Evolutionary conservation across 2,329 filamentous ascomycete species (phyloP).

Genomic region (Epichloe hybrida): DNA sequence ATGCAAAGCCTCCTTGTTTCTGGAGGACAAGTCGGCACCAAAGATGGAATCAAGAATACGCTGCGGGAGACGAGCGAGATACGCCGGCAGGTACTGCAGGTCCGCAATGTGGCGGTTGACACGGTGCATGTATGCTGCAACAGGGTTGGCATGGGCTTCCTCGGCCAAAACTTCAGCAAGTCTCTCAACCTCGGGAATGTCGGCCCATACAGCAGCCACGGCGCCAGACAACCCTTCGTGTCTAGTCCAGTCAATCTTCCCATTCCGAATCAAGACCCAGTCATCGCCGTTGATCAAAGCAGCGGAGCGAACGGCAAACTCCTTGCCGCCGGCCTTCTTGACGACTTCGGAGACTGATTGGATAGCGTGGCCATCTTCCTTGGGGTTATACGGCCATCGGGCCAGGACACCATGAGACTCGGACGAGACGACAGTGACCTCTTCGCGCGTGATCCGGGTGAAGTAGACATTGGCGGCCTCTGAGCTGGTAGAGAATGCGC

Average conservation of each 20-base stretch:
- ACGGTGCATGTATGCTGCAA: slow-evolving; percentile 77
- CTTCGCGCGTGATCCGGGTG: slow-evolving; percentile 62
- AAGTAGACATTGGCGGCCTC: slow-evolving; percentile 78
- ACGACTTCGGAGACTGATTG: slow-evolving; percentile 75
- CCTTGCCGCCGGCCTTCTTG: slow-evolving; percentile 45
- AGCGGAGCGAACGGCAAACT: slow-evolving; percentile 67
- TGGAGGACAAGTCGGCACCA: slow-evolving; percentile 35
- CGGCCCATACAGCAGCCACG: slow-evolving; percentile 69
- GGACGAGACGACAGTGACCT: slow-evolving; percentile 63
- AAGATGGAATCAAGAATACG: slow-evolving; percentile 53
- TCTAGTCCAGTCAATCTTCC: slow-evolving; percentile 65
- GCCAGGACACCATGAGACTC: slow-evolving; percentile 62
- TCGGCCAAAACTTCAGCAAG: slow-evolving; percentile 71
- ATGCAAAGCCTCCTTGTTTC: slow-evolving; percentile 32
- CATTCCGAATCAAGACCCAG: slow-evolving; percentile 76
- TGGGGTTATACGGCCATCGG: slow-evolving; percentile 50
- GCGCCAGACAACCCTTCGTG: slow-evolving; percentile 70
- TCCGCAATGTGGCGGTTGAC: slow-evolving; percentile 71
- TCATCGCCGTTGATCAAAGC: slow-evolving; percentile 54
- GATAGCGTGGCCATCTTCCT: slow-evolving; percentile 32
- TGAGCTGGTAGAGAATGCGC: slow-evolving; percentile 67
- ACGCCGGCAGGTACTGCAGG: slow-evolving; percentile 61
- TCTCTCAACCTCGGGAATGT: slow-evolving; percentile 58
- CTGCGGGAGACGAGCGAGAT: slow-evolving; percentile 54
- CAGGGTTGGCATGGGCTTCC: slow-evolving; percentile 70